Evolutionary conservation across 2,329 filamentous ascomycete genomes (phyloP), one percentile per base, ranked within the genome.

Genomic region (Scedosporium dehoogii): DNA sequence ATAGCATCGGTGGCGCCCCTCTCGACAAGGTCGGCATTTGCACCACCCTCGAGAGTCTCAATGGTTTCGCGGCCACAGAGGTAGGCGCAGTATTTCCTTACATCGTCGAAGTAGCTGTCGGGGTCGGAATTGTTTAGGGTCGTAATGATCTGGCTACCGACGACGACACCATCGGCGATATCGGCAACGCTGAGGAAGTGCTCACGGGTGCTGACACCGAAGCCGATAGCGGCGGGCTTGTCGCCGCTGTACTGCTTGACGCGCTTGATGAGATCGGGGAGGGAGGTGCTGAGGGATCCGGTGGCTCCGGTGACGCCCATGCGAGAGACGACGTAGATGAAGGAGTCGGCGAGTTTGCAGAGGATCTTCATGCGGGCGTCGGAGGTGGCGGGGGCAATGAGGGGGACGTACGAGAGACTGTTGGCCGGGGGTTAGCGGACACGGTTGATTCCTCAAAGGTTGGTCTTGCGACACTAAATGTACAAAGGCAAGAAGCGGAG

Each of bases 271-370:
- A 99, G 83, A 60, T 89, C 86, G 14, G 92, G 91, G 41, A 99
- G 84, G 63, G 89, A 87, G 55, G 87, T 81, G 74, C 91, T 96
- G 70, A 99, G 78, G 27, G 86, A 86, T 41, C 92, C 92, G 0
- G 87, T 88, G 14, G 92, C 94, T 69, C 94, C 94, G 9, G 94
- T 99, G 63, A 97, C 93, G 69, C 94, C 94, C 89, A 96, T 96
- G 69, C 93, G 85, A 27, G 93, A 97, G 62, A 99, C 94, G 65
- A 99, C 92, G 74, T 99, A 99, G 77, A 99, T 96, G 79, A 97
- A 99, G 3, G 92, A 97, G 76, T 97, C 93, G 71, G 94, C 94
- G 66, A 99, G 93, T 74, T 91, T 87, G 84, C 94, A 99, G 12
- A 99, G 87, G 48, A 97, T 83, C 77, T 90, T 93, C 92, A 99